These are phyloP conservation scores for Peterozyma xylosa DNA, from an alignment of 805 yeast genomes.

Conservation along the genomic window DNA sequence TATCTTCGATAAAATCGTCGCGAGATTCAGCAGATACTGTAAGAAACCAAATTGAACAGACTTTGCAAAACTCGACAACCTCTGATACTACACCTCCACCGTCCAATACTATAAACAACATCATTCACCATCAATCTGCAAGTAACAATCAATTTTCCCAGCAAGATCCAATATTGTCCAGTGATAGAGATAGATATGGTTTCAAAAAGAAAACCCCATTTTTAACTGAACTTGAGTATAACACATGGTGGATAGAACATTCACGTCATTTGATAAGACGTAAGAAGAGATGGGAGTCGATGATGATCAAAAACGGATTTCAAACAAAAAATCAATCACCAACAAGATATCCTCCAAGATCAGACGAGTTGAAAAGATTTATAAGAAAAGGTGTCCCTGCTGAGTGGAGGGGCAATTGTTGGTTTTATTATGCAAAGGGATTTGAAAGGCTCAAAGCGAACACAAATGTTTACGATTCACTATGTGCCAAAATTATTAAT, in stretches of 20 bases:
- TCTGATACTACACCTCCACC: background rate
- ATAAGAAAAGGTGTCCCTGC: conserved; percentile 92
- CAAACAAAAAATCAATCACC: conserved; percentile 40
- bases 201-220: conserved; percentile 61
- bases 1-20: background rate
- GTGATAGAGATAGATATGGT: conserved; percentile 73
- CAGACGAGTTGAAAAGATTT: conserved; percentile 72
- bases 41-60: conserved; percentile 1
- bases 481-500: conserved; percentile 50
- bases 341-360: conserved; percentile 64
- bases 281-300: conserved; percentile 66
- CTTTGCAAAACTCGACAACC: background rate
- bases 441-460: conserved; percentile 50
- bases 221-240: conserved; percentile 49
- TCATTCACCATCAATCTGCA: conserved; percentile 7
- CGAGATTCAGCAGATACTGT: conserved; percentile 3
- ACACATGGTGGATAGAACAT: conserved; percentile 71
- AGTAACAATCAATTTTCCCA: conserved; percentile 1
- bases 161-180: conserved; percentile 10
- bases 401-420: conserved; percentile 94
- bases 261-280: conserved; percentile 55
- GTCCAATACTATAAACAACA: background rate
- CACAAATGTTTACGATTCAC: conserved; percentile 63
- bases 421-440: conserved; percentile 94
- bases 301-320: conserved; percentile 66